These are phyloP conservation scores for Fusarium nurragi DNA, from an alignment of 2,329 filamentous ascomycete genomes.

Conservation along the genomic window DNA sequence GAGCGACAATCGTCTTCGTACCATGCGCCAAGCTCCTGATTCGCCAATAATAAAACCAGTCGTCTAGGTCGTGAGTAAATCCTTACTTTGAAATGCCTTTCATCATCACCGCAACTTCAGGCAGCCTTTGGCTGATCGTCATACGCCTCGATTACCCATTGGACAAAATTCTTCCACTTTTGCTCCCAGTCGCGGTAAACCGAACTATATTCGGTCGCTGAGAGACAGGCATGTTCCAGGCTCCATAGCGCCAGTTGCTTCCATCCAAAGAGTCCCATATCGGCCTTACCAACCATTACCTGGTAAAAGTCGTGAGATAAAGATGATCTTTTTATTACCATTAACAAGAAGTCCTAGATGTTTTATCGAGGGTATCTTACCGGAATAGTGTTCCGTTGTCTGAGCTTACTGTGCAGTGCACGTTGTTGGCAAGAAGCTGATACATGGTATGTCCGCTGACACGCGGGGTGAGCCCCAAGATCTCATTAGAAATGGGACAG, in stretches of 20 bases:
- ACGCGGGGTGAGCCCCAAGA: slow-evolving; percentile 73
- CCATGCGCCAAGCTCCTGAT: slow-evolving; percentile 18
- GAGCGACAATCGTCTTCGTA: neutral
- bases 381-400: slow-evolving; percentile 79
- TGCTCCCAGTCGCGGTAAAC: slow-evolving; percentile 58
- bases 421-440: slow-evolving; percentile 73
- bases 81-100: neutral
- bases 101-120: neutral
- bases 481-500: slow-evolving; percentile 81
- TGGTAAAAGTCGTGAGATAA: slow-evolving; percentile 83
- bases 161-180: slow-evolving; percentile 68
- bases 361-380: slow-evolving; percentile 52
- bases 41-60: neutral
- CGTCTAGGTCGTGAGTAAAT: neutral
- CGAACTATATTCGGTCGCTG: slow-evolving; percentile 51
- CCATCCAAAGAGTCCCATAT: slow-evolving; percentile 76
- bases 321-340: slow-evolving; percentile 62
- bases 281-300: slow-evolving; percentile 72
- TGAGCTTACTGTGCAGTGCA: slow-evolving; percentile 78
- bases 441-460: slow-evolving; percentile 74
- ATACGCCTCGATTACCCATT: slow-evolving; percentile 59
- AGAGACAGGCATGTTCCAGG: slow-evolving; percentile 67
- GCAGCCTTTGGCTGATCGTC: slow-evolving; percentile 28
- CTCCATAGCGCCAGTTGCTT: slow-evolving; percentile 74
- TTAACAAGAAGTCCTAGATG: neutral